Conservation (phyloP, 768 basidiomycete species). For the Wakefieldia striispora region DNA sequence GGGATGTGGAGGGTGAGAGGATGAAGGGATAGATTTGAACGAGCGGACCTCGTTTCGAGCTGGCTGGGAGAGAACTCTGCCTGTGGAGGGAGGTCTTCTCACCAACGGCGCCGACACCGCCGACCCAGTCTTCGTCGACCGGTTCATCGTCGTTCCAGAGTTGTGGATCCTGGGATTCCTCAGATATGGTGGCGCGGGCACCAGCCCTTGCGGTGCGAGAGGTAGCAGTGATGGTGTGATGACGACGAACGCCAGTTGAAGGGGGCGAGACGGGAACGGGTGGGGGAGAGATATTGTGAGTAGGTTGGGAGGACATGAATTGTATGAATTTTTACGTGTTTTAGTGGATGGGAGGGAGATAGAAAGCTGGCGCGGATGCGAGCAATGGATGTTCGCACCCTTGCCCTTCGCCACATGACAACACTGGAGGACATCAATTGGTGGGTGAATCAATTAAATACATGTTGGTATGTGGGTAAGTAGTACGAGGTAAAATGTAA, state of each 20-base stretch:
- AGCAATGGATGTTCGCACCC: conserved; percentile 19
- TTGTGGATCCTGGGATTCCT: conserved; percentile 59
- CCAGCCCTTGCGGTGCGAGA: conserved; percentile 61
- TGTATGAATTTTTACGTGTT: conserved; percentile 5
- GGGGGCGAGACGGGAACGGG: conserved; percentile 37
- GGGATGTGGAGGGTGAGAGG: conserved; percentile 9
- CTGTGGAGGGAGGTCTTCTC: conserved; percentile 79
- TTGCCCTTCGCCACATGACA: conserved; percentile 21
- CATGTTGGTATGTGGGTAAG: too few species aligned
- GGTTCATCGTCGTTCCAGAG: conserved; percentile 74
- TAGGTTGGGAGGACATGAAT: conserved; percentile 36
- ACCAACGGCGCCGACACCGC: conserved; percentile 78
- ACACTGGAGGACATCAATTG: background rate
- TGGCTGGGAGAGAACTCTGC: conserved; percentile 78
- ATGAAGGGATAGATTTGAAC: background rate
- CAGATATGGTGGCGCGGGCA: conserved; percentile 64
- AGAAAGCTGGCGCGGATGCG: background rate
- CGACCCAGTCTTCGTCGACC: conserved; percentile 79
- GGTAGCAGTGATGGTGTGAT: conserved; percentile 79
- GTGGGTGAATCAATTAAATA: background rate
- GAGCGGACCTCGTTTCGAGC: conserved; percentile 68
- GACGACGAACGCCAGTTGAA: conserved; percentile 61
- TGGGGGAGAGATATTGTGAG: conserved; percentile 42
- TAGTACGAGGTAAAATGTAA: too few species aligned
- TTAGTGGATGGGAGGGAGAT: background rate